Evolutionary conservation across 2,329 filamentous ascomycete species (phyloP).

Genomic region (Cadophora malorum): DNA sequence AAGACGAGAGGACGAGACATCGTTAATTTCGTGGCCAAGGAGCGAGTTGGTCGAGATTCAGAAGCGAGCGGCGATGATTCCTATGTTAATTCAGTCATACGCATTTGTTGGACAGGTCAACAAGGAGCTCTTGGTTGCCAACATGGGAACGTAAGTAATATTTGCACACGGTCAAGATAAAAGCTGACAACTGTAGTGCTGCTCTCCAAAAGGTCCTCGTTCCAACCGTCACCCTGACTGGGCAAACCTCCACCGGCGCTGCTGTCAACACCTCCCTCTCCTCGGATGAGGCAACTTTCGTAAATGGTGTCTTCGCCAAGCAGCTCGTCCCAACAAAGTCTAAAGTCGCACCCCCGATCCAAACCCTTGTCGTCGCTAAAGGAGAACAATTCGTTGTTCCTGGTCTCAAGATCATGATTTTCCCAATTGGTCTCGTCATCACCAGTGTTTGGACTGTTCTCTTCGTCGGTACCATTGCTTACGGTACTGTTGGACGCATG

Average conservation of each 20-base stretch:
- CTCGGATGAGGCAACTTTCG: conserved; percentile 73
- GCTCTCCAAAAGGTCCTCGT: conserved; percentile 66
- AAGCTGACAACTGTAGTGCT: conserved; percentile 50
- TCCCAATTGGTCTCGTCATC: conserved; percentile 73
- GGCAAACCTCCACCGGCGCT: conserved; percentile 57
- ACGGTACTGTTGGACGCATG: conserved; percentile 71
- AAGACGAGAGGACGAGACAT: conserved; percentile 32
- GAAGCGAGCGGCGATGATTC: conserved; percentile 34
- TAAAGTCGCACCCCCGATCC: conserved; percentile 42
- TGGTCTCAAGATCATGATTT: conserved; percentile 70
- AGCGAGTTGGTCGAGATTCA: conserved; percentile 9
- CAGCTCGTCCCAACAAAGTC: conserved; percentile 38
- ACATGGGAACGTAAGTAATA: conserved; percentile 65
- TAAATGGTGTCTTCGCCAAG: conserved; percentile 71
- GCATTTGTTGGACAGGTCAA: conserved; percentile 75
- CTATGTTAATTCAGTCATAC: conserved; percentile 65
- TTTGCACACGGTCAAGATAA: background rate
- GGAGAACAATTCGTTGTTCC: conserved; percentile 68
- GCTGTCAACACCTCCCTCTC: conserved; percentile 69
- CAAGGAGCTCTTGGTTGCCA: conserved; percentile 56
- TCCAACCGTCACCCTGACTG: conserved; percentile 71
- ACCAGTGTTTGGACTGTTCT: conserved; percentile 66
- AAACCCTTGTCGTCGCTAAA: conserved; percentile 45
- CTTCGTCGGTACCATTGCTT: conserved; percentile 62
- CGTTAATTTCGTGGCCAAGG: conserved; percentile 37